Conservation (phyloP, 2,329 filamentous ascomycete genomes). For the Blumeriella jaapii region DNA sequence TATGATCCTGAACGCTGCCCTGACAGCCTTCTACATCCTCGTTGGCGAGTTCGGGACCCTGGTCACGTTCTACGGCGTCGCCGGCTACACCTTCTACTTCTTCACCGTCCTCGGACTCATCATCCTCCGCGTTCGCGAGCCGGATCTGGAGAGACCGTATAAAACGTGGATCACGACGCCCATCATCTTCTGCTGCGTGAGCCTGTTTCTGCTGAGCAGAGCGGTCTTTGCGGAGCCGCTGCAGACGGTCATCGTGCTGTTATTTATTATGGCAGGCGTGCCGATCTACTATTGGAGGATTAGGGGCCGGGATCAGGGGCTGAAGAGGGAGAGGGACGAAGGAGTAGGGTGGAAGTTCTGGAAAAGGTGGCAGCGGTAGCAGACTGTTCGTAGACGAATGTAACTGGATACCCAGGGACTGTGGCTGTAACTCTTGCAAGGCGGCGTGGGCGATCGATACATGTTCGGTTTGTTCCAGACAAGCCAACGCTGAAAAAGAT, state of each 20-base stretch:
- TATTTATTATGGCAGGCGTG: conserved; percentile 72
- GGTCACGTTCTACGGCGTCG: conserved; percentile 94
- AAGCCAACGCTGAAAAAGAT: too few relatives aligned
- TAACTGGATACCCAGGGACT: too few relatives aligned
- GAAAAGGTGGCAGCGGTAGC: conserved; percentile 26
- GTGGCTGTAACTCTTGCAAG: too few relatives aligned
- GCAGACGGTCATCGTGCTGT: conserved; percentile 79
- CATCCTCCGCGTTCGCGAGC: conserved; percentile 77
- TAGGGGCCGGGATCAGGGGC: conserved; percentile 45
- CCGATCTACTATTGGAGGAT: conserved; percentile 86
- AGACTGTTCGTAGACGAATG: too few relatives aligned
- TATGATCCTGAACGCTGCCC: conserved; percentile 64
- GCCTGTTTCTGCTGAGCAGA: conserved; percentile 77
- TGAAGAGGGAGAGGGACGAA: conserved; percentile 34
- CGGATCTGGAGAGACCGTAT: conserved; percentile 80
- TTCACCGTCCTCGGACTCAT: conserved; percentile 88
- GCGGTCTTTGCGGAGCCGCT: conserved; percentile 84
- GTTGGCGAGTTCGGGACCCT: conserved; percentile 87
- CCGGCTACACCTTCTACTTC: conserved; percentile 96
- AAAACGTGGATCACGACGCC: conserved; percentile 94
- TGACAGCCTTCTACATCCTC: conserved; percentile 68
- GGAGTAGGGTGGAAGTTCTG: conserved; percentile 50
- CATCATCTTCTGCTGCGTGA: conserved; percentile 97
- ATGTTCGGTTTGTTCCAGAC: too few relatives aligned
- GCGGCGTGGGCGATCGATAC: too few relatives aligned